Evolutionary conservation across 192 early-diverging fungal species (phyloP), one percentile per base, ranked within the genome.

Genomic region (Paraglomus occultum): DNA sequence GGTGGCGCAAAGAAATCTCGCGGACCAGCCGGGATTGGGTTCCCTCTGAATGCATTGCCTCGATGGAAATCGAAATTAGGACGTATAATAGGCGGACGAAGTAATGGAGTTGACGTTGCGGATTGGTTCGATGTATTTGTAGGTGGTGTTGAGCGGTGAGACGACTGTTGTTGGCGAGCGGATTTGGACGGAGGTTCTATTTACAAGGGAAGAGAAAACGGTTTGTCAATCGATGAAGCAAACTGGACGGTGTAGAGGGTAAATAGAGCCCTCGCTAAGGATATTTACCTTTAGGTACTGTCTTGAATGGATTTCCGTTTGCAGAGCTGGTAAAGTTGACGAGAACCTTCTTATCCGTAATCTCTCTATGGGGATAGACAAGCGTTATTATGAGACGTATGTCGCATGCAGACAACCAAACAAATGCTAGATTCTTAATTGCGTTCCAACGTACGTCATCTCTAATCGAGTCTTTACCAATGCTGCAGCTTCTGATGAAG

Each of bases 381-480:
- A 58, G 47, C 43, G n/a, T 42, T 38, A 46, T 40, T 49, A n/a
- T 15, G 43, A 8, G 7, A 8, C 15, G 43, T 18, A 49, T 61
- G 31, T 18, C 18, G 48, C 59, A 48, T 17, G 0, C 4, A 51
- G 23, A n/a, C 15, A 39, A 22, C 4, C 44, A 42, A 67, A 43
- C 10, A 20, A 22, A 45, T 9, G 44, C 40, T 54, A 23, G 0
- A 38, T 20, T n/a, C n/a, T n/a, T n/a, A n/a, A n/a, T n/a, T n/a
- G n/a, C n/a, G 31, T 54, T 20, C 11, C 14, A 10, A 63, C 50
- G 75, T 71, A 83, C 82, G 74, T 72, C 59, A 72, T 70, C 8
- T 85, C 83, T 31, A 84, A 65, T 44, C 78, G 64, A 1, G 66
- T 46, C 64, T 86, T 83, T 17, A 75, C 74, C 9, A 67, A 47